Evolutionary conservation across 2,329 filamentous ascomycete species (phyloP).

Genomic region (Zasmidium cellare): DNA sequence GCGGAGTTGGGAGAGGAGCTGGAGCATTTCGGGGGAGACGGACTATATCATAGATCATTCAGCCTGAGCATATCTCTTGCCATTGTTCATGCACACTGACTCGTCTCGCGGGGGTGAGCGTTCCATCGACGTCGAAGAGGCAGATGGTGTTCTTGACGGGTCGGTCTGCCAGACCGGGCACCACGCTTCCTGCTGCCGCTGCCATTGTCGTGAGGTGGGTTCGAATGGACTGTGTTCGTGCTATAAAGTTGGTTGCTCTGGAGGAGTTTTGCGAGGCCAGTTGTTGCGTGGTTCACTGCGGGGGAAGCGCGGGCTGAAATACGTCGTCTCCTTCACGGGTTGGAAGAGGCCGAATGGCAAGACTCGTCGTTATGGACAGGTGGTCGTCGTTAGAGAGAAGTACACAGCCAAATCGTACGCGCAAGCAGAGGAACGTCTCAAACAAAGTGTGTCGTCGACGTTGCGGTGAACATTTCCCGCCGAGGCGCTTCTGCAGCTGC

Average conservation of each 20-base stretch:
- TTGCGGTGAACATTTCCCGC: neutral
- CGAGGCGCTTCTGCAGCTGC: neutral
- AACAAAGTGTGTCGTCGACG: neutral
- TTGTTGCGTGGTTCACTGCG: neutral
- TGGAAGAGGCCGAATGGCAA: neutral
- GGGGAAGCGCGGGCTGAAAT: neutral
- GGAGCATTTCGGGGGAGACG: constrained; percentile 78
- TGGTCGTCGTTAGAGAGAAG: neutral
- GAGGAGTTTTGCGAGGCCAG: neutral
- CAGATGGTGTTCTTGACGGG: constrained; percentile 89
- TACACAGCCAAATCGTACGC: neutral
- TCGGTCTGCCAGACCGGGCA: constrained; percentile 77
- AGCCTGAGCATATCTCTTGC: neutral
- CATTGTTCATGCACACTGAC: constrained; percentile 50
- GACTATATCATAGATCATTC: constrained; percentile 14
- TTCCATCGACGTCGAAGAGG: constrained; percentile 95
- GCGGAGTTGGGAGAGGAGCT: constrained; percentile 75
- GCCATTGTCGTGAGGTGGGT: constrained; percentile 21
- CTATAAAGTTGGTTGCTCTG: neutral
- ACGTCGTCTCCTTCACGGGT: neutral
- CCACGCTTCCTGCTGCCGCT: constrained; percentile 49
- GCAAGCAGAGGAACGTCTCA: neutral
- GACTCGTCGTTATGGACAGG: neutral
- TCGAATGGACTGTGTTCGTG: constrained; percentile 5
- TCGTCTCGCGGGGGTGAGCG: constrained; percentile 77